Conservation (phyloP, 2,329 filamentous ascomycete genomes). For the Paracamarosporium sp. region DNA sequence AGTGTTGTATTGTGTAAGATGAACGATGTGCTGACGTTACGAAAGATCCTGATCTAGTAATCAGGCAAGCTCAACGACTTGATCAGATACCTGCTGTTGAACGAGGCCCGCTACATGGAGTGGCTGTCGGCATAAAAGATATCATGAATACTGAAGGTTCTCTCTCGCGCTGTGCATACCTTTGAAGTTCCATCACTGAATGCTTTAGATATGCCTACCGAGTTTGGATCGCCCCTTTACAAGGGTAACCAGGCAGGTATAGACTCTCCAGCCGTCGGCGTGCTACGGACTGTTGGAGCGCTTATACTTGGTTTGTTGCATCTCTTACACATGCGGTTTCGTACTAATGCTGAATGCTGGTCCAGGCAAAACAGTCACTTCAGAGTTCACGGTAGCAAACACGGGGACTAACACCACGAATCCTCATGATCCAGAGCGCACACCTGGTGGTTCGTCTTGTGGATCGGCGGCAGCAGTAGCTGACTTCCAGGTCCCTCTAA, state of each 20-base stretch:
- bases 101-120: constrained; percentile 60
- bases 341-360: background rate
- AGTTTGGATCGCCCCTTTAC: constrained; percentile 61
- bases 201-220: constrained; percentile 59
- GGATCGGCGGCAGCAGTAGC: constrained; percentile 69
- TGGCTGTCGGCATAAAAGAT: constrained; percentile 64
- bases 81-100: constrained; percentile 54
- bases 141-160: constrained; percentile 59
- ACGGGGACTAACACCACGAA: constrained; percentile 61
- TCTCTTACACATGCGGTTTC: too few relatives aligned
- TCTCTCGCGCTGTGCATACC: background rate
- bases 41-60: background rate
- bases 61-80: constrained; percentile 51
- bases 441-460: constrained; percentile 69
- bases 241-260: constrained; percentile 47
- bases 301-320: too few relatives aligned
- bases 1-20: background rate
- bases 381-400: constrained; percentile 37
- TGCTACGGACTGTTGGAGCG: constrained; percentile 60
- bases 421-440: constrained; percentile 57
- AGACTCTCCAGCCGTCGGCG: constrained; percentile 58
- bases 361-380: background rate
- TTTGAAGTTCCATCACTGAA: background rate
- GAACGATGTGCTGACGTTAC: background rate
- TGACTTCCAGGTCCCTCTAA: constrained; percentile 65